Evolutionary conservation across 192 early-diverging fungal species (phyloP).

Genomic region (Mortierella alpina): DNA sequence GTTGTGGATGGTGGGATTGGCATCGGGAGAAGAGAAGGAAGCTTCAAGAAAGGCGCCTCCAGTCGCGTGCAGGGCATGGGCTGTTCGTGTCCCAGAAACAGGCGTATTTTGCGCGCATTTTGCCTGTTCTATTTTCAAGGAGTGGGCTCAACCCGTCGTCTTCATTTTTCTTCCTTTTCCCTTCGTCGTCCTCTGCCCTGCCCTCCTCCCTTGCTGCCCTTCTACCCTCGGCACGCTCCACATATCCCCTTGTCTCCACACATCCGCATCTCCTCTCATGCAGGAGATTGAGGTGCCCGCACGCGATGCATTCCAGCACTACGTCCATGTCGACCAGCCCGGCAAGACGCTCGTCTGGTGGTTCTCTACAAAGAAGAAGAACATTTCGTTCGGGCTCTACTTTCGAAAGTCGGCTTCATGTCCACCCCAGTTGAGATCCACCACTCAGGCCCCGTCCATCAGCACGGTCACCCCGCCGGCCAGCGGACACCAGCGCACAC

Average conservation of each 20-base stretch:
- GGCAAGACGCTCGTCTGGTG: conserved; percentile 90
- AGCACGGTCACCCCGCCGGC: conserved; percentile 13
- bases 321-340: conserved; percentile 74
- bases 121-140: no score
- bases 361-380: conserved; percentile 92
- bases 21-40: no score
- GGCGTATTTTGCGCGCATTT: no score
- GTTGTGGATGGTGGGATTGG: no score
- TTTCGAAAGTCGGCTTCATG: conserved; percentile 36
- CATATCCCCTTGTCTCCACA: not conserved
- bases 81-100: no score
- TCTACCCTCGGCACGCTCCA: not conserved
- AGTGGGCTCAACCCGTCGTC: no score
- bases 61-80: no score
- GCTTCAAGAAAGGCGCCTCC: no score
- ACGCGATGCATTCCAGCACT: conserved; percentile 87
- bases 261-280: conserved; percentile 55
- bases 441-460: conserved; percentile 30
- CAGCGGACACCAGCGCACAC: not conserved
- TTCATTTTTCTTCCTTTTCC: no score
- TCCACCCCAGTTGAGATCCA: conserved; percentile 33
- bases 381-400: conserved; percentile 90
- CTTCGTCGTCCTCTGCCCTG: not conserved
- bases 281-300: conserved; percentile 82
- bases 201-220: not conserved